Evolutionary conservation across 441 rosid species (phyloP).

Genomic region (Geranium incanum): DNA sequence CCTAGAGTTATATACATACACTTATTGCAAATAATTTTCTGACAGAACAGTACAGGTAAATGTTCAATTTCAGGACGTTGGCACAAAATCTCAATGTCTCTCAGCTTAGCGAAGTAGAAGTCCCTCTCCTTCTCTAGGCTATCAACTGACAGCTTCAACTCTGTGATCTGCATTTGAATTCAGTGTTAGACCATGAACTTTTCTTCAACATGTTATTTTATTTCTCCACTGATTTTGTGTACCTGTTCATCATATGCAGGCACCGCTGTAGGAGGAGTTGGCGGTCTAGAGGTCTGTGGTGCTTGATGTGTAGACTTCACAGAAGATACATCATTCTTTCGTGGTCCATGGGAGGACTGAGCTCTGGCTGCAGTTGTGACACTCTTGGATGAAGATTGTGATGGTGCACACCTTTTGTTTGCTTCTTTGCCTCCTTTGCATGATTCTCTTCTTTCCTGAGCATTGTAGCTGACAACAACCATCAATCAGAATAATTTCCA

Average conservation of each 20-base stretch:
- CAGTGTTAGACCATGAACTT: neutral
- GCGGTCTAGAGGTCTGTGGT: conserved; percentile 36
- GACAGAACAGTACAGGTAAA: conserved; percentile 37
- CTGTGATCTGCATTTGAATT: conserved; percentile 52
- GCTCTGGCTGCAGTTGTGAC: conserved; percentile 45
- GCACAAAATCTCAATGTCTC: conserved; percentile 83
- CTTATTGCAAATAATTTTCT: neutral
- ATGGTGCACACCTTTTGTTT: conserved; percentile 48
- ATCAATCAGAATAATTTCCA: neutral
- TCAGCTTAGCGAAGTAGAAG: conserved; percentile 75
- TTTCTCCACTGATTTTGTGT: neutral
- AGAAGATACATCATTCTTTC: conserved; percentile 44
- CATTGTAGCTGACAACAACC: conserved; percentile 46
- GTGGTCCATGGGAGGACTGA: conserved; percentile 46
- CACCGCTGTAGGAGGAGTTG: conserved; percentile 29
- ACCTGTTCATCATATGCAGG: conserved; percentile 81
- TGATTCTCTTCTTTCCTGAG: conserved; percentile 79
- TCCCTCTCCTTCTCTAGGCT: conserved; percentile 96
- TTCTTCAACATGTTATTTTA: too few relatives aligned
- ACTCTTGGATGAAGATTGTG: conserved; percentile 52
- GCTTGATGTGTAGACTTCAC: conserved; percentile 34
- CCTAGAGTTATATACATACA: too few relatives aligned
- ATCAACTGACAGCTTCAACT: conserved; percentile 80
- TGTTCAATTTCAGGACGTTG: conserved; percentile 56
- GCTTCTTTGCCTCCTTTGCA: conserved; percentile 81